Evolutionary conservation across 768 basidiomycete species (phyloP).

Genomic region (Lenzites betulinus): DNA sequence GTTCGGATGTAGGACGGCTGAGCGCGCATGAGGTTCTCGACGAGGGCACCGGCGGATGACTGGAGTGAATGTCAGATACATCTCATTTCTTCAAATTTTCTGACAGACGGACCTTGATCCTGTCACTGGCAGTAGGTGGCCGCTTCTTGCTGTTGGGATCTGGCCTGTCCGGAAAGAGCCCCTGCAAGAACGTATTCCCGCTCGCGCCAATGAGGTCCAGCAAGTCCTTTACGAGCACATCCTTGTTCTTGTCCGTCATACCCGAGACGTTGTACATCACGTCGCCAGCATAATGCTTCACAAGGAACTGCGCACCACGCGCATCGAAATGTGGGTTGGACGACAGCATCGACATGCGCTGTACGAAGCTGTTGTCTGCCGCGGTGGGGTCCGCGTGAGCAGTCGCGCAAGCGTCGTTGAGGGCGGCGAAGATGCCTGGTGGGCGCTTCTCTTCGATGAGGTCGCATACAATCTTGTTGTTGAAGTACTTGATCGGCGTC

Average conservation of each 20-base stretch:
- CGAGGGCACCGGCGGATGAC: constrained; percentile 93
- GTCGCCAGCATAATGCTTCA: constrained; percentile 97
- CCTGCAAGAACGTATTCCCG: constrained; percentile 83
- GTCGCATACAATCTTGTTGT: constrained; percentile 97
- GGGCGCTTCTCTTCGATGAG: constrained; percentile 96
- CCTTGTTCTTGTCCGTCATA: constrained; percentile 99
- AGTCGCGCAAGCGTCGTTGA: constrained; percentile 99
- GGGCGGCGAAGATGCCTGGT: constrained; percentile 94
- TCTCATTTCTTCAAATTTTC: background rate
- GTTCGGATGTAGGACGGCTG: constrained; percentile 98
- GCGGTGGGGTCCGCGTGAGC: constrained; percentile 97
- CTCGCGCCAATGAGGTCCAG: constrained; percentile 85
- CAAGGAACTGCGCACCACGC: constrained; percentile 91
- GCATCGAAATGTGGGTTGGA: constrained; percentile 94
- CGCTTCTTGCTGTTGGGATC: constrained; percentile 98
- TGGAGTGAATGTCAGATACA: constrained; percentile 29
- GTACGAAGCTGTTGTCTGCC: constrained; percentile 95
- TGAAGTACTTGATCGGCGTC: constrained; percentile 99
- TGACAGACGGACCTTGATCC: constrained; percentile 74
- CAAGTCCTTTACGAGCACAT: constrained; percentile 91
- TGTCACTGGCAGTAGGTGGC: constrained; percentile 96
- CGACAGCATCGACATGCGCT: constrained; percentile 79
- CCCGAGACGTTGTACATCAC: constrained; percentile 97
- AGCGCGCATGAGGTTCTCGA: constrained; percentile 96
- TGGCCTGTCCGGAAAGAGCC: constrained; percentile 89